A percentile compares a stretch with the other conserved stretches of the same genome.
phyloP scores from a whole-genome alignment of 768 basidiomycete species.

The Hygrophorus pudorinus region DNA sequence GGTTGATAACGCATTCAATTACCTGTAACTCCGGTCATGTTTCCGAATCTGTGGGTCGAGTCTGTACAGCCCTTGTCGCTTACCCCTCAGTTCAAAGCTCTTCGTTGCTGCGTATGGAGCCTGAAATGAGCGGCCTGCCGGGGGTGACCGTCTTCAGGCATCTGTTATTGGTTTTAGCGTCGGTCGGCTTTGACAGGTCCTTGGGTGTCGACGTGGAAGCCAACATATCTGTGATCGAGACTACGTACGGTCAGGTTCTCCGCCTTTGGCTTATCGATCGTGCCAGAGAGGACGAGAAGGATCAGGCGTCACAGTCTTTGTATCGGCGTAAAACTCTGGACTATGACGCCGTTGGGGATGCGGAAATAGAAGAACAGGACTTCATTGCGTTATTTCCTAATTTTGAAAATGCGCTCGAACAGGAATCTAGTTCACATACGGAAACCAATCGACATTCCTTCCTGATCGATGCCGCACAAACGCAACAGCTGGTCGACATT shows the following conservation, averaged over 20 bases:
- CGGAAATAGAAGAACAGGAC: conserved; percentile 74
- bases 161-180: conserved; percentile 39
- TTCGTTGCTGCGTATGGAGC: conserved; percentile 20
- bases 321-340: conserved; percentile 59
- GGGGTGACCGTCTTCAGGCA: conserved; percentile 27
- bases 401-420: conserved; percentile 51
- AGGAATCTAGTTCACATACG: conserved; percentile 10
- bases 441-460: conserved; percentile 8
- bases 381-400: conserved; percentile 81
- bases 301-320: conserved; percentile 56
- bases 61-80: conserved; percentile 29
- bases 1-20: conserved; percentile 27
- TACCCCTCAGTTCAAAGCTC: conserved; percentile 48
- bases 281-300: conserved; percentile 54
- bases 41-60: conserved; percentile 13
- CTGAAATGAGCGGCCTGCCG: conserved; percentile 17
- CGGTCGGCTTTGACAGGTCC: conserved; percentile 33
- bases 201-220: conserved; percentile 26
- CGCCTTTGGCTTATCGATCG: conserved; percentile 82
- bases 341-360: conserved; percentile 50
- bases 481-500: conserved; percentile 32
- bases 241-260: conserved; percentile 56
- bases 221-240: conserved; percentile 29
- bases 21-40: conserved; percentile 7
- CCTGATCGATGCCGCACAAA: conserved; percentile 25